Base-by-base conservation (phyloP, 495 filamentous ascomycete genomes). In the Penicillium paradoxum region DNA sequence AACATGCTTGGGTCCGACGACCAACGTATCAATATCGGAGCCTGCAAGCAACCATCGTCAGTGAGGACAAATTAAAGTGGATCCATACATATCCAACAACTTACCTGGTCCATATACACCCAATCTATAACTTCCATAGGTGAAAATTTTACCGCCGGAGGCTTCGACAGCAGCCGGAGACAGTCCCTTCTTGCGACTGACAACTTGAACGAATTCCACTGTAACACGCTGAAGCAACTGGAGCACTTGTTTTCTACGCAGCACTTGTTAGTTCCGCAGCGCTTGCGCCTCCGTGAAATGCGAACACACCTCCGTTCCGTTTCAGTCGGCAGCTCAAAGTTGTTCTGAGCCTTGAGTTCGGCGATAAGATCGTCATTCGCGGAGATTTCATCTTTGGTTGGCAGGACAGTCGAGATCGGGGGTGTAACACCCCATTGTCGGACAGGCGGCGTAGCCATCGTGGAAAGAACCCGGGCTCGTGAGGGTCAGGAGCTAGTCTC, bases 1-100 rank as follows among this genome's bases (percentile, higher is more conserved):
- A 36, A 97, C 85, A 57, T 96, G 90, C 63, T 87, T 90, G 15
- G 93, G 93, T 24, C 83, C 90, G 25, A 96, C 86, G 34, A 97
- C 82, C 15, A 98, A 82, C 14, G 93, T 97, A 72, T 98, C 93
- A 59, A 98, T 96, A 82, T 98, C 93, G 30, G 95, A 96, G 40
- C 89, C 90, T 83, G 34, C 36, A n/a, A 59, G 15, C 8, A 46
- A 49, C n/a, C 18, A 14, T 15, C 5, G 38, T 63, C 39, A 69
- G 10, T 49, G 17, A 36, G 30, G 22, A 2, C 17, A 15, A 7
- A 7, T 11, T 0, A 17, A 3, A 5, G 7, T 13, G 27, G 0
- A 8, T 29, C 1, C 11, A 22, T 29, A 46, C 8, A 52, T 11
- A 6, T 10, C 13, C 1, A 10, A 4, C 9, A 30, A 56, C 77